These are phyloP conservation scores for Aspergillus versicolor DNA, from an alignment of 2,329 filamentous ascomycete genomes.

Conservation along the genomic window DNA sequence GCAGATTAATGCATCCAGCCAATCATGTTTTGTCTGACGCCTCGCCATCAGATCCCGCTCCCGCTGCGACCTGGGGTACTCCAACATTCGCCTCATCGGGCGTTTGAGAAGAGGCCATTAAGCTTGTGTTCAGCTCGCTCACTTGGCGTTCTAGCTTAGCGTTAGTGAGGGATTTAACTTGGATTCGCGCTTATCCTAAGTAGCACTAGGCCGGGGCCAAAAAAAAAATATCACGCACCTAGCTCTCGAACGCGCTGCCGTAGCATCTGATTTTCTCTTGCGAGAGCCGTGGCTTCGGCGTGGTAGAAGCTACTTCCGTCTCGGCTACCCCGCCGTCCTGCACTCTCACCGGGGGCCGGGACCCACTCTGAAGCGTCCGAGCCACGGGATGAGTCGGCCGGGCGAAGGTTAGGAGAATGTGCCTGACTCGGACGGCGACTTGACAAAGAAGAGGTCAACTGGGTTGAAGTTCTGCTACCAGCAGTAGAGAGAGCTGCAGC, in stretches of 20 bases:
- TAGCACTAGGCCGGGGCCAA: neutral
- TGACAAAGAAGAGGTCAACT: conserved; percentile 34
- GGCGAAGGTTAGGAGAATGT: conserved; percentile 38
- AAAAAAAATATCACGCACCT: conserved; percentile 29
- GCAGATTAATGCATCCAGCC: neutral
- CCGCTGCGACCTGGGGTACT: conserved; percentile 12
- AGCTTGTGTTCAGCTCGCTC: conserved; percentile 24
- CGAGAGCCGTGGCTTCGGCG: conserved; percentile 47
- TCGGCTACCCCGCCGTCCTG: conserved; percentile 39
- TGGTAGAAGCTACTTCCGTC: conserved; percentile 50
- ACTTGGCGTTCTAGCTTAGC: conserved; percentile 31
- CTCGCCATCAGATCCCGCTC: conserved; percentile 18
- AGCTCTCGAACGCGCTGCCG: conserved; percentile 48
- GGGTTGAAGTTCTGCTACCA: conserved; percentile 33
- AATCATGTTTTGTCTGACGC: conserved; percentile 23
- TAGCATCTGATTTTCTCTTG: conserved; percentile 50
- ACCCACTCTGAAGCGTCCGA: conserved; percentile 27
- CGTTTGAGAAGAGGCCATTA: conserved; percentile 4
- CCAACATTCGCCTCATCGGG: conserved; percentile 12
- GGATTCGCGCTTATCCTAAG: neutral
- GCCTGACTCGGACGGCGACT: conserved; percentile 38
- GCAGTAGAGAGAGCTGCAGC: conserved; percentile 28
- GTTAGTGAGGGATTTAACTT: conserved; percentile 5
- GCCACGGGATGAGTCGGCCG: conserved; percentile 26
- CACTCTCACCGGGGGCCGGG: conserved; percentile 27